These are phyloP conservation scores for Erigeron canadensis DNA, from an alignment of 129 eudicot genomes.

Conservation along the genomic window DNA sequence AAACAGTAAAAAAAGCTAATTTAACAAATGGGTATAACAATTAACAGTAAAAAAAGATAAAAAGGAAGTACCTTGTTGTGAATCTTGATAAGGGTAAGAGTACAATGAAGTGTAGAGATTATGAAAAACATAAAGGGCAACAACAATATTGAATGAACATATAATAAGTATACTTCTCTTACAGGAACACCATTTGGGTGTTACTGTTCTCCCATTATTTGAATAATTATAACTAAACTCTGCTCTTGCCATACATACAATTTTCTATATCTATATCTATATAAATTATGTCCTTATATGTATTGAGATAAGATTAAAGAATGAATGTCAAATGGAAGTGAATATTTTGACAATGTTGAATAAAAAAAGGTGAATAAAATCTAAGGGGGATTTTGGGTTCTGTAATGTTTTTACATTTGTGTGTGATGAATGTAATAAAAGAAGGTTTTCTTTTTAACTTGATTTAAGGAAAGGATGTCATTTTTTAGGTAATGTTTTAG, in stretches of 20 bases:
- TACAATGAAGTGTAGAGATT: conserved; percentile 66
- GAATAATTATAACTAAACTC: conserved; percentile 49
- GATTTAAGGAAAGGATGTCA: no score
- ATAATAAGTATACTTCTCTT: conserved; percentile 67
- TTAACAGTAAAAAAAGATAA: conserved; percentile 17
- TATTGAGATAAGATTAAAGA: no score
- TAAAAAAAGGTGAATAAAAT: no score
- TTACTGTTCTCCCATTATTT: conserved; percentile 23
- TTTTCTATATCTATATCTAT: no score
- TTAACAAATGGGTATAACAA: conserved; percentile 10
- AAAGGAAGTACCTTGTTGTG: conserved; percentile 39
- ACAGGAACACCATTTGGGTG: conserved; percentile 60
- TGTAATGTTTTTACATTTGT: no score
- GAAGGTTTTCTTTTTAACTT: no score
- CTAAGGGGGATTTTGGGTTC: no score
- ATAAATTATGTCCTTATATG: no score
- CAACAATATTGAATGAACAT: conserved; percentile 73
- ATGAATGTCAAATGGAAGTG: no score
- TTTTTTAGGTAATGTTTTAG: no score
- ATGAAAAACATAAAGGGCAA: conserved; percentile 70
- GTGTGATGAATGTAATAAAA: no score
- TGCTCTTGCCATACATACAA: conserved; percentile 52
- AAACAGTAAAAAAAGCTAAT: not conserved
- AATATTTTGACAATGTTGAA: no score
- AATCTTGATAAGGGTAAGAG: conserved; percentile 49